Percentiles rank a stretch among this genome's conserved stretches.
These are phyloP conservation scores for Torulaspora delbrueckii DNA, from an alignment of 805 yeast genomes.

Conservation along the genomic window DNA sequence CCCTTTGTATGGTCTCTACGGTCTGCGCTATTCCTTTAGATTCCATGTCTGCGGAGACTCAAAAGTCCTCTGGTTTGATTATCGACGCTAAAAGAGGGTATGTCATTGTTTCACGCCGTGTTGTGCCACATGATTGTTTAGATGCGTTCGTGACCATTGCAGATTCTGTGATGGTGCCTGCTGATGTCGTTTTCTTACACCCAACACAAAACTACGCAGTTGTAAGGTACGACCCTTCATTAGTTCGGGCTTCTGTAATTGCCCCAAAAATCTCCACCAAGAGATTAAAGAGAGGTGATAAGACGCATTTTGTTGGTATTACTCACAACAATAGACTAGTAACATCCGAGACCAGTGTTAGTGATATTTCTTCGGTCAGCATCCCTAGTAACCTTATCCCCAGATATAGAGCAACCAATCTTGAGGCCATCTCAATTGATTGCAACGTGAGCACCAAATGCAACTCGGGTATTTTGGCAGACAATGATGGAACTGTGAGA, in stretches of 20 bases:
- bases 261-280: slow-evolving; percentile 57
- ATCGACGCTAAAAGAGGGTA: slow-evolving; percentile 77
- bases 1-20: slow-evolving; percentile 68
- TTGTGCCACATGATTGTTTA: slow-evolving; percentile 71
- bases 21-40: slow-evolving; percentile 68
- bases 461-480: slow-evolving; percentile 72
- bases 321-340: slow-evolving; percentile 65
- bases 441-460: slow-evolving; percentile 68
- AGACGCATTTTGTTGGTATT: slow-evolving; percentile 73
- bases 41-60: slow-evolving; percentile 59
- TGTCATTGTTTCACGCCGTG: slow-evolving; percentile 69
- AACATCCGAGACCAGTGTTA: slow-evolving; percentile 67
- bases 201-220: slow-evolving; percentile 85
- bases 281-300: slow-evolving; percentile 70
- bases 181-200: slow-evolving; percentile 73
- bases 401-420: slow-evolving; percentile 77
- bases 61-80: slow-evolving; percentile 70
- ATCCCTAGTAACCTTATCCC: slow-evolving; percentile 70
- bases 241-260: slow-evolving; percentile 64
- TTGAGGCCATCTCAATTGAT: slow-evolving; percentile 73
- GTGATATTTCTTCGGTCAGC: slow-evolving; percentile 69
- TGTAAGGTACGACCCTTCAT: slow-evolving; percentile 70
- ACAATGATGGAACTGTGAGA: slow-evolving; percentile 70
- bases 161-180: slow-evolving; percentile 78
- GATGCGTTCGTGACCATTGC: slow-evolving; percentile 79